phyloP scores from a whole-genome alignment of 164 flowering plant species.

The Warburgia ugandensis region DNA sequence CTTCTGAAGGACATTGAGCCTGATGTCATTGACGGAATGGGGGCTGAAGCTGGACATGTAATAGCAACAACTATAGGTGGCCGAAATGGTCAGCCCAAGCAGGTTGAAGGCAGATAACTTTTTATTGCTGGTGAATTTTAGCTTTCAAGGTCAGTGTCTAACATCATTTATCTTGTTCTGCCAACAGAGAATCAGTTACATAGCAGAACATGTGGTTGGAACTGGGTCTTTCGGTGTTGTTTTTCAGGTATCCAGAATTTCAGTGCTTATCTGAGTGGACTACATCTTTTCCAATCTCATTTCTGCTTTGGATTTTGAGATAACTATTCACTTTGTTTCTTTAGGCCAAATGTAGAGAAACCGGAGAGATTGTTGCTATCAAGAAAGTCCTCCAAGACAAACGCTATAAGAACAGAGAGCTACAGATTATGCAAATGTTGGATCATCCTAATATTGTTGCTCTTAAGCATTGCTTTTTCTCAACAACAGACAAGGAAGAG shows the following conservation, averaged over 20 bases:
- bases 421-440: conserved; percentile 96
- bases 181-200: conserved; percentile 68
- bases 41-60: conserved; percentile 81
- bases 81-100: conserved; percentile 80
- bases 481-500: conserved; percentile 90
- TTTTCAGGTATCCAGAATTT: conserved; percentile 52
- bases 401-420: conserved; percentile 93
- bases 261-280: not conserved
- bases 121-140: conserved; percentile 3
- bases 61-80: conserved; percentile 79
- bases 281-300: not conserved
- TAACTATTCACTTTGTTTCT: conserved; percentile 8
- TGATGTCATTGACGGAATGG: conserved; percentile 81
- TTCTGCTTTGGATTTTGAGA: not conserved
- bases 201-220: conserved; percentile 93
- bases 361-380: conserved; percentile 93
- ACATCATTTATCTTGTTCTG: conserved; percentile 1
- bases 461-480: conserved; percentile 81
- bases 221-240: conserved; percentile 97
- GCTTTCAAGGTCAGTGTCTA: conserved; percentile 5
- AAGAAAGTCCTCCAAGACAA: conserved; percentile 97
- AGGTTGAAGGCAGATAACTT: conserved; percentile 35
- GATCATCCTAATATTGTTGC: conserved; percentile 92
- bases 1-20: conserved; percentile 80
- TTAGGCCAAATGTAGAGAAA: conserved; percentile 94